Base-by-base conservation (phyloP, 257 asterid species). In the Salvia miltiorrhiza region DNA sequence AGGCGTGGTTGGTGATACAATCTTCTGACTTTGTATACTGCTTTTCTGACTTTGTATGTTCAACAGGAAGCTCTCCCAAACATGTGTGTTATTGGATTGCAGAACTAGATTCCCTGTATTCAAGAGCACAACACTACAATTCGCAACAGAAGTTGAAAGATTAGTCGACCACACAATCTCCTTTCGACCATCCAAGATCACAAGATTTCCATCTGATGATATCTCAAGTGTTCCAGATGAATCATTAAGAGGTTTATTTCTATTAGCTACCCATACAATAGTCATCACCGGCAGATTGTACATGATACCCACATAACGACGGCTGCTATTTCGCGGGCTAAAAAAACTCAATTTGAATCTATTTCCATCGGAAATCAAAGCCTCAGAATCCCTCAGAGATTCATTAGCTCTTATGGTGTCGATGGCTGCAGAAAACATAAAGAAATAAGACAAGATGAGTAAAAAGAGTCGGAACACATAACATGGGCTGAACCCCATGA, bases 221-320 rank as follows among this genome's bases (percentile, higher is more conserved):
- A 53, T 26, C 61, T 30, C 81, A 77, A 24, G 35, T 58, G 13
- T 24, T 9, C 64, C 86, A 48, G 12, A 23, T 50, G 45, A 58
- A 32, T 26, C 77, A 5, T 21, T 57, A 3, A 71, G 74, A 47
- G 92, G 90, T 1, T 21, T 80, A 6, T 82, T 23, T 12, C 87
- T 77, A 35, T 88, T 85, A 10, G 92, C 92, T 12, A 85, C 88
- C 95, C 95, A 88, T 1, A 82, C 67, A 12, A 79, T 62, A 13
- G 86, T 54, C 41, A 28, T 75, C 70, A 13, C 65, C 23, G 45
- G 74, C 23, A 56, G 41, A 41, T 57, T 55, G 44, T 56, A 87
- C 87, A 84, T 81, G 61, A 87, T 79, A 5, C 89, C 90, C 11
- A 84, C 71, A 19, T 85, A 87, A 17, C 83, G 76, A 14, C 24